Percentiles rank a stretch among this genome's conserved stretches.
These are phyloP conservation scores for Cercophora scortea DNA, from an alignment of 495 filamentous ascomycete genomes.

Conservation along the genomic window DNA sequence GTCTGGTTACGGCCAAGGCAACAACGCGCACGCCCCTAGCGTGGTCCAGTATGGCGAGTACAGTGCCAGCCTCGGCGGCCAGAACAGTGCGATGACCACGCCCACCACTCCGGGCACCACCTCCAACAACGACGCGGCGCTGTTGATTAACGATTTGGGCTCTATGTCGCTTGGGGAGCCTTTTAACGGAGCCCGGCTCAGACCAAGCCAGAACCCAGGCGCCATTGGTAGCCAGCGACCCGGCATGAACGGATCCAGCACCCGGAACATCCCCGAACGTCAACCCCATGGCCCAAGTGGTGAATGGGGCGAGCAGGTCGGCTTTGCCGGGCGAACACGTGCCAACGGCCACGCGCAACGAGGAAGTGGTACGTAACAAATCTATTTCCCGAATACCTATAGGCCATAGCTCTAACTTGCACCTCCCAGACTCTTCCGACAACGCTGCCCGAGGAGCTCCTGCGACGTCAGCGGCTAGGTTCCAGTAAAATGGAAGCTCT, in stretches of 20 bases:
- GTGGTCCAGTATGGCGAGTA: slow-evolving; percentile 50
- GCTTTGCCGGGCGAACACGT: slow-evolving; percentile 57
- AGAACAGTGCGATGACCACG: slow-evolving; percentile 31
- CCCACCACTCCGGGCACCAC: slow-evolving; percentile 45
- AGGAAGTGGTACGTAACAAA: slow-evolving; percentile 56
- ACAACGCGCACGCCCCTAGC: slow-evolving; percentile 43
- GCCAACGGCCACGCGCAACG: slow-evolving; percentile 75
- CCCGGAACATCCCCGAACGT: slow-evolving; percentile 65
- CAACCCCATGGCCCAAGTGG: slow-evolving; percentile 73
- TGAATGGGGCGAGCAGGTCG: slow-evolving; percentile 61
- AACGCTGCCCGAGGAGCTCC: slow-evolving; percentile 17
- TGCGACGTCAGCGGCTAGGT: slow-evolving; percentile 16
- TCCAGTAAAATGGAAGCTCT: slow-evolving; percentile 14
- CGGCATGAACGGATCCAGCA: slow-evolving; percentile 53
- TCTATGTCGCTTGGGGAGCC: slow-evolving; percentile 60
- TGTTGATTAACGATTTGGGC: slow-evolving; percentile 44
- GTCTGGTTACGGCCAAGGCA: slow-evolving; percentile 34
- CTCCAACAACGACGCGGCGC: slow-evolving; percentile 52
- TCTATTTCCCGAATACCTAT: background rate
- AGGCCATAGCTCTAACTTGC: too few relatives aligned
- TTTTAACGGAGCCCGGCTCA: slow-evolving; percentile 44
- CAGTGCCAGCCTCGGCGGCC: slow-evolving; percentile 23
- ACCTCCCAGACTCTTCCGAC: slow-evolving; percentile 25
- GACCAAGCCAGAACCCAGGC: slow-evolving; percentile 46
- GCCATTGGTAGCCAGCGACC: slow-evolving; percentile 85